Evolutionary conservation across 2,329 filamentous ascomycete species (phyloP), one percentile per base, ranked within the genome.

Genomic region (Talaromyces piceae): DNA sequence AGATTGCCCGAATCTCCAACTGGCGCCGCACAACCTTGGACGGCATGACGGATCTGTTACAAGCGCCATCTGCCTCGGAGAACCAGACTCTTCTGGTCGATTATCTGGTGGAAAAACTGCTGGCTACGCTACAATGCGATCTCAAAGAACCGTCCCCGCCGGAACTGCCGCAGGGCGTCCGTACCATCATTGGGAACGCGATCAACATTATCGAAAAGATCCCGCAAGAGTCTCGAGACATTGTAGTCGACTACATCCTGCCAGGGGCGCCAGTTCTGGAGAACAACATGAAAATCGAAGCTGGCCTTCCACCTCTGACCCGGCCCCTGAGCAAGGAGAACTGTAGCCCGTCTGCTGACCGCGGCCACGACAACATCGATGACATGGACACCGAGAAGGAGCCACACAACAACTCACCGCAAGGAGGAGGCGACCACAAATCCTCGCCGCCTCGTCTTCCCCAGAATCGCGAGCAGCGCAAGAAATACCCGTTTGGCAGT

Each of bases 11-110:
- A 70, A 82, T 97, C 41, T 84, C 95, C 54, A 88, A 86, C 64
- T 98, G 93, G 93, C 83, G 93, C 54, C 83, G 97, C 71, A 84
- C 91, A 3, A 98, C 93, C 2, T 76, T 97, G 13, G 93, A 98
- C 63, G 93, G 91, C n/a, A 76, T 98, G 16, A 79, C 84, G 56
- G 82, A 86, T 48, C 68, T 80, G 30, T 77, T 97, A 16, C 77
- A 79, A 51, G 82, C 84, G 3, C 73, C 81, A 0, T 77, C 84
- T 50, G 84, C 83, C 41, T 76, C 77, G 11, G 80, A 86, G 9
- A 79, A 90, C 67, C 83, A 84, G 26, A 70, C 78, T 6, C 75
- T 81, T 49, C 81, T 96, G 52, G 88, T 85, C 25, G 81, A 83
- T 50, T 79, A 81, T 61, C 78, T 88, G 12, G 86, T 88, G 8